Base-by-base conservation (phyloP, 306 rosid species). In the Medicago arabica region DNA sequence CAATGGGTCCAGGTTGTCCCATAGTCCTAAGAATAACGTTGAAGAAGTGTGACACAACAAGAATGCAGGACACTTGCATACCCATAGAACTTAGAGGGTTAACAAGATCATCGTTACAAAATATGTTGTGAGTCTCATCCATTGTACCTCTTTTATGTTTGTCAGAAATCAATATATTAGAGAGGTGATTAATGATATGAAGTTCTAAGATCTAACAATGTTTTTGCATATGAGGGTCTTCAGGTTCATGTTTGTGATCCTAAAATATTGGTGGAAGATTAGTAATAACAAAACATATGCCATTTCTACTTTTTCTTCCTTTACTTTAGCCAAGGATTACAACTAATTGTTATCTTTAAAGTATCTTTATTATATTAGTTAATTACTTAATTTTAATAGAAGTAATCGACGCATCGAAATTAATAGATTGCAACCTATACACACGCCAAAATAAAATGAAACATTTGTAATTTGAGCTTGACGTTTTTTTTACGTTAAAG, bases 1-100 rank as follows among this genome's bases (percentile, higher is more conserved):
- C 93, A 63, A 95, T 86, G 72, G 97, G 88, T 13, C 98, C 98
- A 13, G 98, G 91, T 71, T 95, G 98, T 38, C 98, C 97, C 6
- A 90, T 28, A 41, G 89, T 77, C 69, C 85, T 92, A 74, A 95
- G 95, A 25, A 95, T 58, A 53, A 95, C 80, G 66, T 95, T 90
- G 78, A 95, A 95, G 76, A 92, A 75, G 69, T 92, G 97, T 41
- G 98, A 95, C 23, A 92, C 86, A 81, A 95, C 98, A 43, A 95
- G 98, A 80, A 95, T 92, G 87, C 89, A 84, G 0, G 97, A 72
- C 25, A 90, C 90, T 59, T 95, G 98, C 88, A 92, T 79, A 46
- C 96, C 95, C 96, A 95, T 92, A 28, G 98, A 88, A 21, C 85
- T 83, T 1, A 95, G 73, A n/a, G 96, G 97, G 76, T 95, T 92